Percentiles rank a stretch among this genome's conserved stretches.
phyloP scores from a whole-genome alignment of 176 grass and related monocot genomes.

The Triticum turgidum region DNA sequence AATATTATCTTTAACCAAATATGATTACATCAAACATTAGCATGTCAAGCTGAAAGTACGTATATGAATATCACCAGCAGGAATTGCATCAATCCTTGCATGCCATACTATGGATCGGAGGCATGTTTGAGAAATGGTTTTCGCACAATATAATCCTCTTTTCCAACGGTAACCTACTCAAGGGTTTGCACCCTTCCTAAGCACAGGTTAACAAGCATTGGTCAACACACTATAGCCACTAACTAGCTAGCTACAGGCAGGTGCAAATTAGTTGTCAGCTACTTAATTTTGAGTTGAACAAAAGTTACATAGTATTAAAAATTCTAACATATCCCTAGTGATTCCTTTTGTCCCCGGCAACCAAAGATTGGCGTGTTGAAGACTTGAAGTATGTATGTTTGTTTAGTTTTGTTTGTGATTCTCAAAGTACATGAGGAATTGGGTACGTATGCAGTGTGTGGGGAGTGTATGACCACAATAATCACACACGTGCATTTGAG shows the following conservation, averaged over 20 bases:
- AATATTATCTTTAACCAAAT: background rate
- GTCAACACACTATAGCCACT: background rate
- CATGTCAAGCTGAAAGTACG: background rate
- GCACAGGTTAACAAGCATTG: background rate
- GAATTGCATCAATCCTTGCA: background rate
- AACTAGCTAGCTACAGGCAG: background rate
- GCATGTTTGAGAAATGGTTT: background rate
- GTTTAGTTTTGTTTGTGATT: background rate
- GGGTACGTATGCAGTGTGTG: background rate
- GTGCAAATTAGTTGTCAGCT: background rate
- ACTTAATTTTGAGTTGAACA: conserved; percentile 26
- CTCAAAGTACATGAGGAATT: background rate
- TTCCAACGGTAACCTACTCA: background rate
- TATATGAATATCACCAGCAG: background rate
- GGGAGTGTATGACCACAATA: background rate
- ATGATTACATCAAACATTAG: too few species aligned
- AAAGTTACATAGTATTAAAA: background rate
- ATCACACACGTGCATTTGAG: conserved; percentile 15
- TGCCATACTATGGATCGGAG: background rate
- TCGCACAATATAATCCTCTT: background rate
- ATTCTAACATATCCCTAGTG: background rate
- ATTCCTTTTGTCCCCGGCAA: background rate
- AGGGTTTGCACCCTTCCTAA: background rate
- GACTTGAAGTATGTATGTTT: background rate
- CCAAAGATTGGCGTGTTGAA: background rate